Evolutionary conservation across 495 filamentous ascomycete genomes (phyloP), one percentile per base, ranked within the genome.

Genomic region (Ramalina intermedia): DNA sequence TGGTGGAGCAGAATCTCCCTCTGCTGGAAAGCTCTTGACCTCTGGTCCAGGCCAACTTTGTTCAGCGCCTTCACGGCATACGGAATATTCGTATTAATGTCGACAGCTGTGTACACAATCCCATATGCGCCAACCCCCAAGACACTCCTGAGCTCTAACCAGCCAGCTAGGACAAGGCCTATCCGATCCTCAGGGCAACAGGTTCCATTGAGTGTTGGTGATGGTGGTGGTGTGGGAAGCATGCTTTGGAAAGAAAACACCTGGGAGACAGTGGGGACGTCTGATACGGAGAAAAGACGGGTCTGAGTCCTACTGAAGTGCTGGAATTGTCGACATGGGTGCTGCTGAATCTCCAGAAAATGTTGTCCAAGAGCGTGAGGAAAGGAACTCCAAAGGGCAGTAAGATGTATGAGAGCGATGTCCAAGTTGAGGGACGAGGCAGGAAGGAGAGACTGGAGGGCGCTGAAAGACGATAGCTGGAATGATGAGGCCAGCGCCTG

Each of bases 21-120:
- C 60, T 85, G 83, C 66, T 96, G 91, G 71, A 94, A 99, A 57
- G 80, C 79, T 53, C 79, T 72, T 61, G 96, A 89, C 54, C 93
- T 75, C 53, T 75, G 73, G 67, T 96, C 89, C 72, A 96, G 69
- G 41, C 86, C 87, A 48, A 78, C 70, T 67, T 96, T 96, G 78
- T 86, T 89, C 63, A 99, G 74, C 36, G 87, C 88, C 70, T 99
- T 99, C 61, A 99, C 90, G 47, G 91, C 93, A 69, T 93, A 99
- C 49, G 76, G 78, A 33, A 78, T 74, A 57, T 82, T 74, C 50
- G 84, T 90, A 56, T 82, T 80, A 46, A 88, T 78, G 69, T 96
- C 90, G 66, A 89, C 70, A 55, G 91, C 91, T 35, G 82, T 84
- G 68, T 98, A 96, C 13, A 98, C 93, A 23, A 96, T 88, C 40